Evolutionary conservation across 2,329 filamentous ascomycete species (phyloP).

Genomic region (Sporothrix inflata): DNA sequence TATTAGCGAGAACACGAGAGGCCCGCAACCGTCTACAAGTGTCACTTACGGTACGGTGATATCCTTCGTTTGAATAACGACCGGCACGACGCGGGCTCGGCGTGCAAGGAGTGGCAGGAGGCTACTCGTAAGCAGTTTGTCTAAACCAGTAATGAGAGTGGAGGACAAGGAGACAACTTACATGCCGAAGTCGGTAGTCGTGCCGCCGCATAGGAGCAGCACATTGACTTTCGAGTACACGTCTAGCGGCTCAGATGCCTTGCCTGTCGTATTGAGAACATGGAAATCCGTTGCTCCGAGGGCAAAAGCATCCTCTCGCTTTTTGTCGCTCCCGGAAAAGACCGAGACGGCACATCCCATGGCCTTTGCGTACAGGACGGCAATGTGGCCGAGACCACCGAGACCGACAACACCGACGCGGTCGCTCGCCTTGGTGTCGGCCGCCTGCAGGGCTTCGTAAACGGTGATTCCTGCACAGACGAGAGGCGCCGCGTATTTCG

Average conservation of each 20-base stretch:
- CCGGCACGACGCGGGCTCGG: slow-evolving; percentile 24
- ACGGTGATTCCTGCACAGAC: slow-evolving; percentile 40
- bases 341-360: slow-evolving; percentile 32
- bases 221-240: slow-evolving; percentile 52
- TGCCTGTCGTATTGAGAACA: neutral
- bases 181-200: slow-evolving; percentile 5
- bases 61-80: slow-evolving; percentile 25
- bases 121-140: neutral
- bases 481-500: slow-evolving; percentile 17
- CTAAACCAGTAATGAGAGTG: neutral
- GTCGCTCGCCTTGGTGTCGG: slow-evolving; percentile 21
- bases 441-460: slow-evolving; percentile 39
- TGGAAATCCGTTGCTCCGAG: neutral
- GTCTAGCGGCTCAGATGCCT: neutral
- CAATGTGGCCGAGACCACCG: slow-evolving; percentile 65
- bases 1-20: too few relatives aligned
- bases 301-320: neutral
- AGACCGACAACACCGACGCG: slow-evolving; percentile 48
- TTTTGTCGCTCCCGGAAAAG: slow-evolving; percentile 26
- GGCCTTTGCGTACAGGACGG: slow-evolving; percentile 61
- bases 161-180: neutral
- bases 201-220: slow-evolving; percentile 37
- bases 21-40: too few relatives aligned
- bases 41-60: slow-evolving; percentile 22
- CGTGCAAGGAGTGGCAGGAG: slow-evolving; percentile 25